A percentile compares a stretch with the other conserved stretches of the same genome.
These are phyloP conservation scores for Pyrus pyrifolia DNA, from an alignment of 306 rosid species.

Conservation along the genomic window DNA sequence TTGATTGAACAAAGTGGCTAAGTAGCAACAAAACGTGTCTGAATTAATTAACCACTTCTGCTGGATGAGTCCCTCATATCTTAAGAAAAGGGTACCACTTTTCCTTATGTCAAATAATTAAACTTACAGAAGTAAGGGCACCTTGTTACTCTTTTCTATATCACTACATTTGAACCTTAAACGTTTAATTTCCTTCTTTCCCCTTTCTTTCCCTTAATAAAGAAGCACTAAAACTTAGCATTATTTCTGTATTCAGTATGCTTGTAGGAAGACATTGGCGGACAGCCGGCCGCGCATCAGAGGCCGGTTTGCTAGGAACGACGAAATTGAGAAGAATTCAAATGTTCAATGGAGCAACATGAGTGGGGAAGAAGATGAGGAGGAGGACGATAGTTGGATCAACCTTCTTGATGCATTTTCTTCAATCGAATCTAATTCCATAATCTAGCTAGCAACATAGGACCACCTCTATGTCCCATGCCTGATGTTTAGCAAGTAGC, in stretches of 20 bases:
- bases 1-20: background rate
- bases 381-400: constrained; percentile 61
- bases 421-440: constrained; percentile 46
- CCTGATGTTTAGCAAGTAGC: constrained; percentile 4
- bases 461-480: background rate
- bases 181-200: background rate
- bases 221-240: background rate
- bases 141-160: background rate
- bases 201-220: background rate
- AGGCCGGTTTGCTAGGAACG: constrained; percentile 81
- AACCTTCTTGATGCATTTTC: constrained; percentile 61
- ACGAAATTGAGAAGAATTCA: constrained; percentile 46
- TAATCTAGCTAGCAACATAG: constrained; percentile 1
- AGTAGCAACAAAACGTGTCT: background rate
- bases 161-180: background rate
- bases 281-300: constrained; percentile 87
- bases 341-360: constrained; percentile 44
- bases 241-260: constrained; percentile 46
- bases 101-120: background rate
- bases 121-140: background rate
- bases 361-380: constrained; percentile 53
- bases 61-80: background rate
- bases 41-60: background rate
- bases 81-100: background rate
- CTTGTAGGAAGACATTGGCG: constrained; percentile 86